phyloP scores from a whole-genome alignment of 2,329 filamentous ascomycete species.

The Aspergillus sp. region DNA sequence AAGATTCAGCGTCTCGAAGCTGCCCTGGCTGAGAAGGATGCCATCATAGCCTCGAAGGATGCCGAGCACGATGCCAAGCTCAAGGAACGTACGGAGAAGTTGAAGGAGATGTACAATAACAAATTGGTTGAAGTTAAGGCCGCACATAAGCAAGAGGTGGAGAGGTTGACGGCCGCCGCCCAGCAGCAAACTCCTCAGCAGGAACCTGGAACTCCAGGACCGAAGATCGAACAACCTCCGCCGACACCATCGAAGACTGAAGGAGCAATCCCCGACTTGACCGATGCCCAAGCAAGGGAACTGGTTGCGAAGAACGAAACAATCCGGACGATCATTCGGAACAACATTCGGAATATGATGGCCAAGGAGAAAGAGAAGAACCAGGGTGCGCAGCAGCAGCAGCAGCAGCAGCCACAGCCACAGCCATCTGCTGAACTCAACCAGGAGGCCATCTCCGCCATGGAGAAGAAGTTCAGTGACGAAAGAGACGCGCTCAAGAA shows the following conservation, averaged over 20 bases:
- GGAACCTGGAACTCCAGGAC: conserved; percentile 16
- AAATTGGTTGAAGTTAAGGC: conserved; percentile 55
- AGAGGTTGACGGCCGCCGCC: conserved; percentile 35
- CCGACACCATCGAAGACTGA: conserved; percentile 26
- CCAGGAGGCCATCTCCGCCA: conserved; percentile 30
- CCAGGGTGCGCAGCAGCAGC: conserved; percentile 22
- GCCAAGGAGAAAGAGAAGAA: conserved; percentile 35
- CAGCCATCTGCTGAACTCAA: conserved; percentile 20
- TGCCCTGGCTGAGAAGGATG: conserved; percentile 45
- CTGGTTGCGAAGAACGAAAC: conserved; percentile 46
- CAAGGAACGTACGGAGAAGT: conserved; percentile 46
- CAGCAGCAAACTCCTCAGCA: conserved; percentile 31
- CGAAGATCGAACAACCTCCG: conserved; percentile 17
- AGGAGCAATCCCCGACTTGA: conserved; percentile 35
- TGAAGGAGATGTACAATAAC: conserved; percentile 63
- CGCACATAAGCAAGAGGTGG: conserved; percentile 44
- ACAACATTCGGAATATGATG: conserved; percentile 51
- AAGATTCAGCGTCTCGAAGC: conserved; percentile 50
- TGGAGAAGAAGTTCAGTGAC: conserved; percentile 33
- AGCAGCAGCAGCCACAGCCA: background rate
- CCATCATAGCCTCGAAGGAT: conserved; percentile 41
- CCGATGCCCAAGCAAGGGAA: conserved; percentile 45
- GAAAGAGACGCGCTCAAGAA: conserved; percentile 38
- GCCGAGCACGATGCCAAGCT: conserved; percentile 44
- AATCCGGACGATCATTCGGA: conserved; percentile 45